Conservation (phyloP, 148 eudicot species). For the Agrostemma githago region DNA sequence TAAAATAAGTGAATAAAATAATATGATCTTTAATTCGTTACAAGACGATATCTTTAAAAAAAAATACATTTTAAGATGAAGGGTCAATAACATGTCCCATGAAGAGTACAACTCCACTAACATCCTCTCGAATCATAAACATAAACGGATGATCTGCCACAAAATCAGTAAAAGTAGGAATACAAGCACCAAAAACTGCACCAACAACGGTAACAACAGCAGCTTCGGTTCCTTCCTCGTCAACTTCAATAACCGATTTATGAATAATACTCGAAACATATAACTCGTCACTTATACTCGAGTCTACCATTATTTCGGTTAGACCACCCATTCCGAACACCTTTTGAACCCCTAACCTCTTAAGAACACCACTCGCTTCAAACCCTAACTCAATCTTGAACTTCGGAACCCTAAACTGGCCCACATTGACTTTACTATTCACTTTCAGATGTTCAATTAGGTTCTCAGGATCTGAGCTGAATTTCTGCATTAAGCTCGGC, state of each 20-base stretch:
- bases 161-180: constrained; percentile 55
- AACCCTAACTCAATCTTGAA: constrained; percentile 70
- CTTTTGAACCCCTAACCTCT: constrained; percentile 46
- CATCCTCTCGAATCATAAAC: neutral
- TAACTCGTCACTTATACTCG: constrained; percentile 34
- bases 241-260: constrained; percentile 72
- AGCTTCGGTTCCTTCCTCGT: constrained; percentile 87
- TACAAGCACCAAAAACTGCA: constrained; percentile 19
- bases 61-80: neutral
- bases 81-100: neutral
- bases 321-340: constrained; percentile 53
- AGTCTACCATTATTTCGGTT: constrained; percentile 63
- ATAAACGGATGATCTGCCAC: constrained; percentile 48
- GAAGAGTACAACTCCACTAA: neutral
- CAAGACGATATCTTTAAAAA: too few species aligned
- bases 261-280: constrained; percentile 63
- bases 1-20: too few species aligned
- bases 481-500: constrained; percentile 36
- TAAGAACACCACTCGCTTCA: constrained; percentile 60
- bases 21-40: too few species aligned
- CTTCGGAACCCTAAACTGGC: constrained; percentile 52
- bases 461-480: too few species aligned
- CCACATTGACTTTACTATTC: constrained; percentile 41
- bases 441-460: constrained; percentile 45
- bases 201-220: constrained; percentile 72